phyloP scores from a whole-genome alignment of 495 filamentous ascomycete species.

The Penicillium cataractarum region DNA sequence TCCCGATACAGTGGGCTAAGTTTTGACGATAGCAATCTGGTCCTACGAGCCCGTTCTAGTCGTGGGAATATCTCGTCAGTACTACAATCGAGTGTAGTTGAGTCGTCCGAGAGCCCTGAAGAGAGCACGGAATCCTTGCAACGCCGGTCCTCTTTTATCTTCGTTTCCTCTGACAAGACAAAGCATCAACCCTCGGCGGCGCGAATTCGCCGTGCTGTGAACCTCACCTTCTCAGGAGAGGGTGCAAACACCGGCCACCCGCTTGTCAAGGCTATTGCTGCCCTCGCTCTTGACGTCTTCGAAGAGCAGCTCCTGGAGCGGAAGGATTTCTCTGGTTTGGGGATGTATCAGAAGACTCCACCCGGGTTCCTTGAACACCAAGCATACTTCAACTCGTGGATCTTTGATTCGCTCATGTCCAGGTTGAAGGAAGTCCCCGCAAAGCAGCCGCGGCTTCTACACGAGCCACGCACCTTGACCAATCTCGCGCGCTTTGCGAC shows the following conservation, averaged over 20 bases:
- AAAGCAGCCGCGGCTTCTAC: slow-evolving; percentile 70
- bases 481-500: slow-evolving; percentile 80
- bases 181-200: slow-evolving; percentile 58
- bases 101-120: slow-evolving; percentile 49
- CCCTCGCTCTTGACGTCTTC: slow-evolving; percentile 77
- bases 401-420: slow-evolving; percentile 74
- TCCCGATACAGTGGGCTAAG: slow-evolving; percentile 76
- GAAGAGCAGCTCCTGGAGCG: slow-evolving; percentile 77
- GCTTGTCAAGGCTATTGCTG: slow-evolving; percentile 73
- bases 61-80: slow-evolving; percentile 54
- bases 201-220: slow-evolving; percentile 63
- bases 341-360: slow-evolving; percentile 84
- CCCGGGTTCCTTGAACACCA: slow-evolving; percentile 92
- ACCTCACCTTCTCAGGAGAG: slow-evolving; percentile 37
- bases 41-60: slow-evolving; percentile 71
- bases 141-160: slow-evolving; percentile 85
- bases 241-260: slow-evolving; percentile 62
- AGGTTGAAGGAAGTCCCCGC: slow-evolving; percentile 70
- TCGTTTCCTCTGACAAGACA: slow-evolving; percentile 72
- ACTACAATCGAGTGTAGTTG: slow-evolving; percentile 69
- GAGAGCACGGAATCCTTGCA: slow-evolving; percentile 60
- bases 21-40: slow-evolving; percentile 84
- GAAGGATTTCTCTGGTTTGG: slow-evolving; percentile 90
- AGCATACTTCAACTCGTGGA: slow-evolving; percentile 90
- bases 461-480: slow-evolving; percentile 79